Evolutionary conservation across 139 green algal genomes (phyloP).

Genomic region (Diplosphaera chodatii): DNA sequence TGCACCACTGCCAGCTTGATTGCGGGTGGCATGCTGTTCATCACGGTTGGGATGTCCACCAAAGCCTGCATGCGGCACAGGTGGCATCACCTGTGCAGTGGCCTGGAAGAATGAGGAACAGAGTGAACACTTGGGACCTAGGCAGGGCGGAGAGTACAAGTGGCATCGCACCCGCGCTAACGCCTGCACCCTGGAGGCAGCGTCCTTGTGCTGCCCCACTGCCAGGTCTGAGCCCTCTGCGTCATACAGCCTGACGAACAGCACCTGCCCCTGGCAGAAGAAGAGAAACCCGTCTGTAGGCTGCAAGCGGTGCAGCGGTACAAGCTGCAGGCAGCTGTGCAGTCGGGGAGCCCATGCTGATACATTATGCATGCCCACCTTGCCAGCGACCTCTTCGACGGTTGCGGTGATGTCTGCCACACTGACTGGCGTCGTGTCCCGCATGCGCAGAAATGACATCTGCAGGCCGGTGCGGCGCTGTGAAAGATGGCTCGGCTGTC

Average conservation of each 20-base stretch:
- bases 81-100: too few relatives aligned
- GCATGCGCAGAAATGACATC: constrained; percentile 4
- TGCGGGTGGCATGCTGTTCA: not conserved
- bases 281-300: not conserved
- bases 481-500: too few relatives aligned
- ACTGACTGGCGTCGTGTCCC: not conserved
- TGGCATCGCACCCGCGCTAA: too few relatives aligned
- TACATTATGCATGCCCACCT: not conserved
- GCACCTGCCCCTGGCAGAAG: constrained; percentile 4
- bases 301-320: too few relatives aligned
- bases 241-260: constrained; percentile 6
- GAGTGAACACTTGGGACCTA: too few relatives aligned
- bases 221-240: not conserved
- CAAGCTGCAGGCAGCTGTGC: too few relatives aligned
- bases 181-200: not conserved
- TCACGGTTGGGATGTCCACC: not conserved
- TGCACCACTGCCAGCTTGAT: not conserved
- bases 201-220: not conserved
- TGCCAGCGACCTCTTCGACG: not conserved
- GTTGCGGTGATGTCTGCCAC: not conserved
- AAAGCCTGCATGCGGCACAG: not conserved
- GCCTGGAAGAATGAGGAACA: too few relatives aligned
- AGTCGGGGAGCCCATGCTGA: too few relatives aligned
- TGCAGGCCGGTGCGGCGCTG: not conserved
- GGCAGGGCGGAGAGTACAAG: too few relatives aligned